Evolutionary conservation across 805 yeast species (phyloP).

Genomic region (Maudiozyma serrabonitensis): DNA sequence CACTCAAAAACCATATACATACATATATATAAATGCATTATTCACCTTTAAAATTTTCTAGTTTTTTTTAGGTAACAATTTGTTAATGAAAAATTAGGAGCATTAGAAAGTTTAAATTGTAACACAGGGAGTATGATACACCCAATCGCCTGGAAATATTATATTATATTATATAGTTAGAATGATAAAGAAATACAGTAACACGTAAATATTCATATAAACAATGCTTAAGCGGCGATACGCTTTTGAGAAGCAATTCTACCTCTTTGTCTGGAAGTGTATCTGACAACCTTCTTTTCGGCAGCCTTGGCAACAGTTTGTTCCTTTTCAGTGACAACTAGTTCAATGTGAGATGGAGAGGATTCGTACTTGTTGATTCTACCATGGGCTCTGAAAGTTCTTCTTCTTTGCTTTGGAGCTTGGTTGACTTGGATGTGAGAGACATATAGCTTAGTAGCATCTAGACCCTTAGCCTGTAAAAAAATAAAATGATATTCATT

Average conservation of each 20-base stretch:
- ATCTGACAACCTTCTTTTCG: slow-evolving; percentile 59
- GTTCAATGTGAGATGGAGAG: slow-evolving; percentile 97
- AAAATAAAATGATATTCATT: neutral
- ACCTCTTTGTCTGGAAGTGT: slow-evolving; percentile 86
- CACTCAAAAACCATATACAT: too few species aligned
- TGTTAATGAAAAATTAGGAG: neutral
- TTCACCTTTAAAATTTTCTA: too few species aligned
- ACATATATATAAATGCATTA: neutral
- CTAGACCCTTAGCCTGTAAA: slow-evolving; percentile 81
- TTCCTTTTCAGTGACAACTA: slow-evolving; percentile 89
- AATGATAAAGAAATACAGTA: slow-evolving; percentile 1
- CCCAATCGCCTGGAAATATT: neutral
- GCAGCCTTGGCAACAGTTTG: slow-evolving; percentile 89
- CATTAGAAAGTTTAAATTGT: neutral
- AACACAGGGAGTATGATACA: neutral
- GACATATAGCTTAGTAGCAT: slow-evolving; percentile 84
- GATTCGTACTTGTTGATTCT: slow-evolving; percentile 99
- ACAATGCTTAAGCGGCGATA: slow-evolving; percentile 48
- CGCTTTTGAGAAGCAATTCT: slow-evolving; percentile 84
- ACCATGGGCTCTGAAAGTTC: slow-evolving; percentile 99
- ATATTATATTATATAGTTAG: slow-evolving; percentile 1
- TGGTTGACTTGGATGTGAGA: slow-evolving; percentile 99
- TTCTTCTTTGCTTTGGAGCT: slow-evolving; percentile 99
- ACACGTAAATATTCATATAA: slow-evolving; percentile 1
- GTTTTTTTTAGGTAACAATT: neutral